These are phyloP conservation scores for Hymenoscyphus infarciens DNA, from an alignment of 2,329 filamentous ascomycete species.

Conservation along the genomic window DNA sequence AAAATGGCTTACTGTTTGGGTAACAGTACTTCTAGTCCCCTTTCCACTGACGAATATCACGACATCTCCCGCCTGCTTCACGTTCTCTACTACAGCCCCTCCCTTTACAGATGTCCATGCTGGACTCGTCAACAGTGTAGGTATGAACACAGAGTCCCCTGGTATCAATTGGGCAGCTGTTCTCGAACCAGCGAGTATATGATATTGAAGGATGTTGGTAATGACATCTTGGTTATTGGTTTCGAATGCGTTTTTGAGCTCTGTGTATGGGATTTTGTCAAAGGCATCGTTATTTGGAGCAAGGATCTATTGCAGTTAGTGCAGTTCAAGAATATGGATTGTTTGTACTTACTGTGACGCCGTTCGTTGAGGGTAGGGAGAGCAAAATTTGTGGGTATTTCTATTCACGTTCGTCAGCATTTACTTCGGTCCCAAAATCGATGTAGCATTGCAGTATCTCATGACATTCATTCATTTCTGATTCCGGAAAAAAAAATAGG, in stretches of 20 bases:
- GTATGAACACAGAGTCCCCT: conserved; percentile 39
- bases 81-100: conserved; percentile 44
- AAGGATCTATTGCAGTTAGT: conserved; percentile 35
- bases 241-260: conserved; percentile 30
- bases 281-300: conserved; percentile 39
- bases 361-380: conserved; percentile 42
- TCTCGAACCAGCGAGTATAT: conserved; percentile 35
- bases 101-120: conserved; percentile 47
- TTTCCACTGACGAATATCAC: conserved; percentile 41
- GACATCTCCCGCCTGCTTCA: conserved; percentile 43
- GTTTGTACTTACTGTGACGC: conserved; percentile 42
- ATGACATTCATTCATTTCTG: neutral
- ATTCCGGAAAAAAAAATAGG: neutral
- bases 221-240: conserved; percentile 38
- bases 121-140: conserved; percentile 42
- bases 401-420: conserved; percentile 30
- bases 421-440: neutral
- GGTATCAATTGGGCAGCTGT: conserved; percentile 32
- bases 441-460: neutral
- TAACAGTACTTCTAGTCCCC: conserved; percentile 43
- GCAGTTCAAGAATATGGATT: neutral
- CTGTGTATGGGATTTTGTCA: conserved; percentile 36
- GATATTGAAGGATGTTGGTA: conserved; percentile 38
- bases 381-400: conserved; percentile 46
- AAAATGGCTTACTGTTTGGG: conserved; percentile 31